Percentiles rank a stretch among this genome's conserved stretches.
Evolutionary conservation across 257 asterid genomes (phyloP).

Genomic region (Capsicum baccatum): DNA sequence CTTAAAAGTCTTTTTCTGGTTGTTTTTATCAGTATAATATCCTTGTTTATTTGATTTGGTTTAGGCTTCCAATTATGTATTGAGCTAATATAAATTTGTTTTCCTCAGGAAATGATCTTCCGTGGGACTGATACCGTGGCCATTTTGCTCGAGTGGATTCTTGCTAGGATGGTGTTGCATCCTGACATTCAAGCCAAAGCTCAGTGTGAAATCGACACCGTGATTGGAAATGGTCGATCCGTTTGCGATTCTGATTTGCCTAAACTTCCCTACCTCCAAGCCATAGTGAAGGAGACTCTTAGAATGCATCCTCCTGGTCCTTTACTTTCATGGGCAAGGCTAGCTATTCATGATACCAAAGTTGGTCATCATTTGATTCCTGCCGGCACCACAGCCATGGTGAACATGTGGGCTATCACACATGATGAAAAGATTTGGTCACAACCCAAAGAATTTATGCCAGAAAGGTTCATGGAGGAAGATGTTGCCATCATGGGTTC

Average conservation of each 20-base stretch:
- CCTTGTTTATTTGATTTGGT: neutral
- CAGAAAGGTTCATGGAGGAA: slow-evolving; percentile 62
- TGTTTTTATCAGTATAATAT: neutral
- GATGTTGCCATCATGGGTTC: slow-evolving; percentile 70
- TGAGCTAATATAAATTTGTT: neutral
- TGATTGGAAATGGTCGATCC: slow-evolving; percentile 38
- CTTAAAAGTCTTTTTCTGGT: neutral
- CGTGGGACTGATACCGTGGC: slow-evolving; percentile 88
- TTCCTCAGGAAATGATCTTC: slow-evolving; percentile 76
- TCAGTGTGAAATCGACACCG: slow-evolving; percentile 57
- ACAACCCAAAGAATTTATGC: slow-evolving; percentile 53
- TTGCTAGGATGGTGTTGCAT: slow-evolving; percentile 87
- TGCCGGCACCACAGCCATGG: slow-evolving; percentile 84
- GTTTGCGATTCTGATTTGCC: slow-evolving; percentile 61
- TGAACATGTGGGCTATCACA: slow-evolving; percentile 89
- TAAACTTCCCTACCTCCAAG: slow-evolving; percentile 61
- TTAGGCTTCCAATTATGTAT: neutral
- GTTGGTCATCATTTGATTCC: slow-evolving; percentile 68
- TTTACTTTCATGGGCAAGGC: slow-evolving; percentile 86
- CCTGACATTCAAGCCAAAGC: slow-evolving; percentile 73
- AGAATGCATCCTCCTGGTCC: slow-evolving; percentile 90
- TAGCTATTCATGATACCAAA: slow-evolving; percentile 60
- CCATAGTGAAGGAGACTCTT: slow-evolving; percentile 76
- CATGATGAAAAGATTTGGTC: slow-evolving; percentile 65
- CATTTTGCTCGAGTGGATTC: slow-evolving; percentile 81